A percentile compares a stretch with the other conserved stretches of the same genome.
phyloP scores from a whole-genome alignment of 106 monocot species.

The Narthecium ossifragum region DNA sequence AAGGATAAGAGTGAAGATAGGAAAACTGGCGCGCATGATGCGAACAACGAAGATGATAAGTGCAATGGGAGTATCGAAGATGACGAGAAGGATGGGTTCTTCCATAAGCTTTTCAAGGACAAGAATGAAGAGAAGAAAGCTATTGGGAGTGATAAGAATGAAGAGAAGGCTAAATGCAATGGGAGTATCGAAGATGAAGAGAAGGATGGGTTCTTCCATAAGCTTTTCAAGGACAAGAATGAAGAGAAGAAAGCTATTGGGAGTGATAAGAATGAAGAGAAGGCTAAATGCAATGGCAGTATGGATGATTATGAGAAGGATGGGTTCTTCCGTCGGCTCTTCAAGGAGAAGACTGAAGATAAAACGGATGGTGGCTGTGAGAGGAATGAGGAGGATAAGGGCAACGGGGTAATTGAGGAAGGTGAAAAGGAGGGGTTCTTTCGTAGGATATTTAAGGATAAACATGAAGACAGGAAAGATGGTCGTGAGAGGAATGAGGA shows the following conservation, averaged over 20 bases:
- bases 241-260: slow-evolving; percentile 28
- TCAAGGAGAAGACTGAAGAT: slow-evolving; percentile 61
- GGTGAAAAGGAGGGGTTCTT: slow-evolving; percentile 73
- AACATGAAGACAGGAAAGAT: slow-evolving; percentile 65
- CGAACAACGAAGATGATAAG: slow-evolving; percentile 33
- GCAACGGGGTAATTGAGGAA: slow-evolving; percentile 32
- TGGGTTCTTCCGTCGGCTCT: slow-evolving; percentile 44
- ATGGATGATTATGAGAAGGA: slow-evolving; percentile 56
- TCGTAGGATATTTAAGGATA: slow-evolving; percentile 81
- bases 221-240: slow-evolving; percentile 59
- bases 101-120: slow-evolving; percentile 47
- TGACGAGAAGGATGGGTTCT: slow-evolving; percentile 56
- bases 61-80: slow-evolving; percentile 39
- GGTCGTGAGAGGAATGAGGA: slow-evolving; percentile 34
- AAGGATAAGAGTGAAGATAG: slow-evolving; percentile 62
- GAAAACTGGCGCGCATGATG: slow-evolving; percentile 21
- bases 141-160: slow-evolving; percentile 18
- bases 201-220: slow-evolving; percentile 59
- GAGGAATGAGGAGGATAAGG: slow-evolving; percentile 10
- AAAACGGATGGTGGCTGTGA: slow-evolving; percentile 13
- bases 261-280: slow-evolving; percentile 28
- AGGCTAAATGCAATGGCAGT: slow-evolving; percentile 17
- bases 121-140: slow-evolving; percentile 52
- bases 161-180: slow-evolving; percentile 29
- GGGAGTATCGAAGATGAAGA: slow-evolving; percentile 36